These are phyloP conservation scores for Globisporangium apiculatum DNA, from an alignment of 352 stramenopile genomes.

Conservation along the genomic window DNA sequence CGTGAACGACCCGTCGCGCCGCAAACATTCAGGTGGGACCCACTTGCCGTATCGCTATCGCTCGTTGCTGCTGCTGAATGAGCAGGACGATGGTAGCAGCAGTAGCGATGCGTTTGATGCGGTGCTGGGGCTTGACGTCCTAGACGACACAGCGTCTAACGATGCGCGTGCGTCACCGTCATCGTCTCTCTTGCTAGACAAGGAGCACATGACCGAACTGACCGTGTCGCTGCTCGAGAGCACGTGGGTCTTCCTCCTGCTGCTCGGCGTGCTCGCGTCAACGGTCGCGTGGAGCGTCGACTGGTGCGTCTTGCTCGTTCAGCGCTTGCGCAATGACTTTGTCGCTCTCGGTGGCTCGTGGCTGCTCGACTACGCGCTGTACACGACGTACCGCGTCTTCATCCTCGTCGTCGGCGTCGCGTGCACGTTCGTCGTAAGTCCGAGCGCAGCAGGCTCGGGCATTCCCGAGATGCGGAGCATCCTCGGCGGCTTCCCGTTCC, in stretches of 20 bases:
- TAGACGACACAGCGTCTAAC: conserved; percentile 15
- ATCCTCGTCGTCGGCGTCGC: conserved; percentile 57
- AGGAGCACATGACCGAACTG: conserved; percentile 37
- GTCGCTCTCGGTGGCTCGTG: conserved; percentile 38
- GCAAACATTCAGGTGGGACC: conserved; percentile 26
- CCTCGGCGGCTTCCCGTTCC: conserved; percentile 58
- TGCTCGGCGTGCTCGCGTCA: conserved; percentile 49
- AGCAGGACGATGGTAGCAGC: neutral
- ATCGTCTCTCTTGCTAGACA: conserved; percentile 23
- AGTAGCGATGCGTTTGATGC: conserved; percentile 13
- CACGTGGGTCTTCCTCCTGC: conserved; percentile 67
- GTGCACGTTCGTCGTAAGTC: conserved; percentile 52
- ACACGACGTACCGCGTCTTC: conserved; percentile 46
- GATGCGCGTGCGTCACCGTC: conserved; percentile 5
- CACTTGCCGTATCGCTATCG: conserved; percentile 11
- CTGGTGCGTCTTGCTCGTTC: conserved; percentile 41
- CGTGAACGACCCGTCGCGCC: conserved; percentile 20
- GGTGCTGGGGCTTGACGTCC: conserved; percentile 8
- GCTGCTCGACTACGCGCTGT: conserved; percentile 53
- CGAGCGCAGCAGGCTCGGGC: conserved; percentile 53
- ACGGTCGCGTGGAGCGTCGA: conserved; percentile 64
- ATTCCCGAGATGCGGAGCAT: conserved; percentile 82
- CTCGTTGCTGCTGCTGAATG: conserved; percentile 11
- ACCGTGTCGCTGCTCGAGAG: conserved; percentile 53
- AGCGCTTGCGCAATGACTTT: conserved; percentile 28